Evolutionary conservation across 2,329 filamentous ascomycete genomes (phyloP), one percentile per base, ranked within the genome.

Genomic region (Colletotrichum sojae): DNA sequence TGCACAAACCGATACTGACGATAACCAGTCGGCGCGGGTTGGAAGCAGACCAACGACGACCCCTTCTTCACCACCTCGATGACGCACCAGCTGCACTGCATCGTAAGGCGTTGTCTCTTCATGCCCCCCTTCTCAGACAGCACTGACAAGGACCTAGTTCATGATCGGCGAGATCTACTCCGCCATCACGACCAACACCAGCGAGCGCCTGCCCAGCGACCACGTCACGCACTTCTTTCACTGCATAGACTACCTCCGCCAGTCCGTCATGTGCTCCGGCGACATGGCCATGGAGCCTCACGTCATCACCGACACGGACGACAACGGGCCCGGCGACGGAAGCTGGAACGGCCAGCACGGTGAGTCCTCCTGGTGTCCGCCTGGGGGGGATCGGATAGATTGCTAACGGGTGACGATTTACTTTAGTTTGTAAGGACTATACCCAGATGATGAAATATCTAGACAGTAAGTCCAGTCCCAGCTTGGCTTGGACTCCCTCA

Each of bases 331-430:
- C 70, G 63, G 70, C 45, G 75, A 76, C 4, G 81, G 81, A 15
- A 81, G 80, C 18, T 83, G 81, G 81, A 81, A 81, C 59, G 79
- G 79, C 1, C 80, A 80, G 69, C 81, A 83, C 59, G 78, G 79
- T 80, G 71, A 68, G 77, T 65, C 16, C 25, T 10, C 10, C 10
- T 8, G 27, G 27, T 36, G 16, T 25, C 46, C 3, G 27, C 9
- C 27, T 31, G 27, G 22, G 4, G 22, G 4, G 22, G 31, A 2
- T 36, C n/a, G 13, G 15, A 48, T 48, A 36, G 18, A 22, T 5
- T 2, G 12, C 5, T 27, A 20, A 16, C 45, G 15, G 5, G 36
- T 52, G 36, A 63, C 36, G 40, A 27, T 18, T 9, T 18, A 3
- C 2, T 16, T 48, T 5, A 80, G 80, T 82, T 16, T 83, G 80